Conservation (phyloP, 139 green algal genomes). For the Picochlorum costavermella region DNA sequence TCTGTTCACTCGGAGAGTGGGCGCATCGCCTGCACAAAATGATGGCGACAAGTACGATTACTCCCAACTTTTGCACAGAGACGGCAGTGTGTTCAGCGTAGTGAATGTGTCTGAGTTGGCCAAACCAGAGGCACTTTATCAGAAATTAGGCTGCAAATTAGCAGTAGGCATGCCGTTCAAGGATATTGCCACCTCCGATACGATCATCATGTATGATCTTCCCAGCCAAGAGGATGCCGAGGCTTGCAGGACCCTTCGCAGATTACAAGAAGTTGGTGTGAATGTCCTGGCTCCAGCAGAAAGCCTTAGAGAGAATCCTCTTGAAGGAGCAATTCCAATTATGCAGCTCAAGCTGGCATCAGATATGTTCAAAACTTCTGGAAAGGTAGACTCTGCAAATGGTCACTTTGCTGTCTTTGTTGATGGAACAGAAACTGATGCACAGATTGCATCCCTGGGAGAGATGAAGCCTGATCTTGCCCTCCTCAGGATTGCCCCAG, state of each 20-base stretch:
- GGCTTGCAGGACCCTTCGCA: slow-evolving; percentile 54
- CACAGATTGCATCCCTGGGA: slow-evolving; percentile 46
- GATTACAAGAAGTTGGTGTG: slow-evolving; percentile 81
- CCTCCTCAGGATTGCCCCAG: slow-evolving; percentile 56
- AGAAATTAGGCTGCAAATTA: slow-evolving; percentile 84
- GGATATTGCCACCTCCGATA: slow-evolving; percentile 91
- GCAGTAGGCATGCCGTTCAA: slow-evolving; percentile 99
- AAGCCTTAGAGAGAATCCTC: slow-evolving; percentile 56
- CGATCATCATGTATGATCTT: slow-evolving; percentile 74
- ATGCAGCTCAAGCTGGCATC: slow-evolving; percentile 50
- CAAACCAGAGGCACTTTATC: slow-evolving; percentile 53
- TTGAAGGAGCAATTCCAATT: slow-evolving; percentile 74
- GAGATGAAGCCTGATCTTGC: slow-evolving; percentile 46
- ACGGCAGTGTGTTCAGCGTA: slow-evolving; percentile 64
- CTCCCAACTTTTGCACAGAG: slow-evolving; percentile 77
- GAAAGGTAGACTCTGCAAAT: slow-evolving; percentile 55
- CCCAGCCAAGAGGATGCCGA: slow-evolving; percentile 39
- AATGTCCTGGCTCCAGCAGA: slow-evolving; percentile 69
- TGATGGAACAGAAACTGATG: slow-evolving; percentile 76
- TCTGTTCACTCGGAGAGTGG: slow-evolving; percentile 69
- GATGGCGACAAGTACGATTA: slow-evolving; percentile 76
- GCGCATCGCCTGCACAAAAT: slow-evolving; percentile 67
- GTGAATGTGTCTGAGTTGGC: slow-evolving; percentile 41
- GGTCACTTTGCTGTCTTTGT: slow-evolving; percentile 66
- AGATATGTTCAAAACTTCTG: slow-evolving; percentile 23